A percentile compares a stretch with the other conserved stretches of the same genome.
Conservation (phyloP, 208 protist species). For the Trichomonas vaginalis region DNA sequence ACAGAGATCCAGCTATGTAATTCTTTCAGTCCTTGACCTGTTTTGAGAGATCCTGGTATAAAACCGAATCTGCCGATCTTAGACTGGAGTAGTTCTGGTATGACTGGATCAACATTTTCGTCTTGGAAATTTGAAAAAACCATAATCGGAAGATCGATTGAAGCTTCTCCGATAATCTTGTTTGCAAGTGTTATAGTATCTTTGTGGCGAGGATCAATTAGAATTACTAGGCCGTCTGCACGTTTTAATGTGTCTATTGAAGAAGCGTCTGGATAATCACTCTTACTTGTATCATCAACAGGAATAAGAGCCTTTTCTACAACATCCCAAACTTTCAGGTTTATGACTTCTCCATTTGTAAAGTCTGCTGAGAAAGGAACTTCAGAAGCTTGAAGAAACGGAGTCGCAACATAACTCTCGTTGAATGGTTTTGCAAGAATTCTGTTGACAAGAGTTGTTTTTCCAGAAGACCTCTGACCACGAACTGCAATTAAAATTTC, state of each 20-base stretch:
- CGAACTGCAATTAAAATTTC: neutral
- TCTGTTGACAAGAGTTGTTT: neutral
- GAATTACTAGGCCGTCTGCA: neutral
- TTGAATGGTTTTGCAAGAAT: neutral
- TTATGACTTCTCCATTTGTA: neutral
- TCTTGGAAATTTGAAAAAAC: slow-evolving; percentile 3
- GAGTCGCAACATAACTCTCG: neutral
- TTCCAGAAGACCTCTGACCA: neutral
- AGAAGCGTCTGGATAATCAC: neutral
- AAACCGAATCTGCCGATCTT: neutral
- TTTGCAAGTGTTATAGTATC: neutral
- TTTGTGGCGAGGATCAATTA: neutral
- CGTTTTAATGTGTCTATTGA: neutral
- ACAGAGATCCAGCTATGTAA: neutral
- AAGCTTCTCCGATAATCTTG: neutral
- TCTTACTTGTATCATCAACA: neutral
- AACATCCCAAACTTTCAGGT: neutral
- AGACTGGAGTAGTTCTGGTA: neutral
- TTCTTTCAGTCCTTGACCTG: neutral
- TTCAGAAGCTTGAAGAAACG: neutral
- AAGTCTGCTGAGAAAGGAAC: neutral
- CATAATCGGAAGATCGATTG: neutral
- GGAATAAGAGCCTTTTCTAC: neutral
- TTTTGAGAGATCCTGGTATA: neutral
- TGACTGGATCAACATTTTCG: neutral